A percentile compares a stretch with the other conserved stretches of the same genome.
phyloP scores from a whole-genome alignment of 345 rosid genomes.

The Odontarrhena argentea region DNA sequence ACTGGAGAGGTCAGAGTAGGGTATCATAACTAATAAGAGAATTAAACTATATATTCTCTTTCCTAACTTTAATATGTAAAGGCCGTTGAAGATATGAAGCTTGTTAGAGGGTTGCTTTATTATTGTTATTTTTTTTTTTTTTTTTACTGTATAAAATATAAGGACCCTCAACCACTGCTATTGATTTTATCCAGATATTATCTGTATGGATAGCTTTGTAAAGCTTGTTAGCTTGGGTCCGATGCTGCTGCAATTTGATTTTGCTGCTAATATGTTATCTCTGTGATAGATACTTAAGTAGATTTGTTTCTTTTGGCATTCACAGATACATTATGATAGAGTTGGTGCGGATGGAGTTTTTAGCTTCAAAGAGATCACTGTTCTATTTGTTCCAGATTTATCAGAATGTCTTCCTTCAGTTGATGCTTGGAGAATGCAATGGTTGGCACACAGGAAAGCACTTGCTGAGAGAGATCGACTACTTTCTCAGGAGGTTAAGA shows the following conservation, averaged over 20 bases:
- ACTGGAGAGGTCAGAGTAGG: slow-evolving; percentile 12
- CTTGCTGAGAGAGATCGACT: slow-evolving; percentile 66
- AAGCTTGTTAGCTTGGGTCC: slow-evolving; percentile 1
- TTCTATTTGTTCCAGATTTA: slow-evolving; percentile 90
- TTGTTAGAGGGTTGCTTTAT: slow-evolving; percentile 12
- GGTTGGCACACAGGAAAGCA: slow-evolving; percentile 79
- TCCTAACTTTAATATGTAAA: not conserved
- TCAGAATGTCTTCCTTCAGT: slow-evolving; percentile 86
- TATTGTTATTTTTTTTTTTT: slow-evolving; percentile 3
- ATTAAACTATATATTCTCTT: not conserved
- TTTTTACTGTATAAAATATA: not conserved
- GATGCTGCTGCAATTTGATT: not conserved
- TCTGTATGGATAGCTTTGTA: not conserved
- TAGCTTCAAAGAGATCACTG: slow-evolving; percentile 86
- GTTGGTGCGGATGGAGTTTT: slow-evolving; percentile 79
- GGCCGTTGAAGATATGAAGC: slow-evolving; percentile 14
- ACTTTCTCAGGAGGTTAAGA: slow-evolving; percentile 60
- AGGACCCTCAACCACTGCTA: slow-evolving; percentile 17
- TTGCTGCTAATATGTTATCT: slow-evolving; percentile 4
- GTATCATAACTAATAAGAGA: slow-evolving; percentile 1
- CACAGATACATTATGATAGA: slow-evolving; percentile 95
- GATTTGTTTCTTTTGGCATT: slow-evolving; percentile 22
- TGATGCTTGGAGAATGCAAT: slow-evolving; percentile 74
- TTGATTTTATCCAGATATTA: slow-evolving; percentile 4
- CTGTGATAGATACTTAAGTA: not conserved